Base-by-base conservation (phyloP, 2,329 filamentous ascomycete species). In the Drechslerella dactyloides region DNA sequence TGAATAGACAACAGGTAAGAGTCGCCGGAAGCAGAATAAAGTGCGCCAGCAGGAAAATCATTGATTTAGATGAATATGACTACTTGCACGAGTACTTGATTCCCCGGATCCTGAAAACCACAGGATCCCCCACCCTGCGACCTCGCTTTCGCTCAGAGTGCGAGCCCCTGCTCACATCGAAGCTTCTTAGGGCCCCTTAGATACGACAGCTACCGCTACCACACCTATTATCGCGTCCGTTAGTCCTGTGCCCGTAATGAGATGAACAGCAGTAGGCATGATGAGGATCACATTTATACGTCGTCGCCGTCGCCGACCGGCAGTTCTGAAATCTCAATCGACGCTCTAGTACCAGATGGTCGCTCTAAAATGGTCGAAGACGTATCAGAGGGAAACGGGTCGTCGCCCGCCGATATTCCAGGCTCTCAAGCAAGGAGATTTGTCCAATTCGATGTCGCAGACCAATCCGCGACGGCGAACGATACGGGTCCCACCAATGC, bases 181-280 rank as follows among this genome's bases (percentile, higher is more conserved):
- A 4, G 15, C 40, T 15, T 15, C 40, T 44, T 44, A 44, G 40
- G 15, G 3, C 5, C 17, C 35, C 19, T 15, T 27, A 51, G 13
- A 33, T 19, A 23, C 50, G 52, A 17, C 21, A 7, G 19, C 37
- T 37, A 42, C 27, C 27, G 35, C 21, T 7, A 57, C 54, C 30
- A 5, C 55, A 8, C 7, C 35, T 33, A 58, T 44, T 24, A 37
- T 23, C 35, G 46, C 24, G 46, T 23, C 23, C 35, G 42, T 44
- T 54, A 56, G 21, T 37, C 60, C 44, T 51, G 15, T 46, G 51
- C 60, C 55, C 68, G 68, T 42, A 57, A 72, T 72, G 68, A 72
- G 56, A 72, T 72, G 68, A 72, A 61, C 64, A 72, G 42, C 60
- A 65, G 68, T 53, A 60, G 21, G 52, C 55, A 65, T 37, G 48